phyloP scores from a whole-genome alignment of 495 filamentous ascomycete genomes.

The Aspergillus leporis region DNA sequence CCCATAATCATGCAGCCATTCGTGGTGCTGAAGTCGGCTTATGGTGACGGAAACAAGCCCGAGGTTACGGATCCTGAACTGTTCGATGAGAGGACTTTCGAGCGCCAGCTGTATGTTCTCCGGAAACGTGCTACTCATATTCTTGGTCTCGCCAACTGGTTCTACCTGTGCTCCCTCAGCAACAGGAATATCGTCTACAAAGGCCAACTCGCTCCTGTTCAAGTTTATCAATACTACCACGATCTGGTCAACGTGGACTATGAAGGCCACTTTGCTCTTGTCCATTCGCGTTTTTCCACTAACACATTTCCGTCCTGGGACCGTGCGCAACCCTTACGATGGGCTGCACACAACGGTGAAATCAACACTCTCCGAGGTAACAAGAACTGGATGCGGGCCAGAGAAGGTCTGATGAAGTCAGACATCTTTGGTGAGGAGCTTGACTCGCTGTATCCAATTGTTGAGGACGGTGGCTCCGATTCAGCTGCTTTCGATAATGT shows the following conservation, averaged over 20 bases:
- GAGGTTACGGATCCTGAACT: constrained; percentile 72
- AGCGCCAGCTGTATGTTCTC: constrained; percentile 90
- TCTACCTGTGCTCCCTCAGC: constrained; percentile 96
- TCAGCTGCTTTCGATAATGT: constrained; percentile 99
- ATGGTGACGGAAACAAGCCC: constrained; percentile 83
- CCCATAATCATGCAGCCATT: constrained; percentile 95
- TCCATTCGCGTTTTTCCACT: constrained; percentile 97
- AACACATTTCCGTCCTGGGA: constrained; percentile 99
- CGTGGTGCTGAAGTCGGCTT: constrained; percentile 82
- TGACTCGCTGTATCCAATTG: constrained; percentile 87
- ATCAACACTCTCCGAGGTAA: constrained; percentile 98
- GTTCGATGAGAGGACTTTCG: constrained; percentile 86
- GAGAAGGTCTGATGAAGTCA: constrained; percentile 94
- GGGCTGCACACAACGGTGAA: constrained; percentile 99
- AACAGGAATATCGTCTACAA: constrained; percentile 99
- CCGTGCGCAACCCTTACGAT: constrained; percentile 92
- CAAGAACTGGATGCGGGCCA: constrained; percentile 99
- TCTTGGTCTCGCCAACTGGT: constrained; percentile 97
- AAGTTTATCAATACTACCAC: constrained; percentile 99
- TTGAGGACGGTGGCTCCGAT: constrained; percentile 97
- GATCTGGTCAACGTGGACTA: constrained; percentile 97
- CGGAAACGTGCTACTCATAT: constrained; percentile 93
- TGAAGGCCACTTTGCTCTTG: constrained; percentile 95
- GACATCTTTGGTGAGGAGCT: constrained; percentile 92
- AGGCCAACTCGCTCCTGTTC: constrained; percentile 91